Percentiles rank a stretch among this genome's conserved stretches.
Evolutionary conservation across 495 filamentous ascomycete genomes (phyloP).

Genomic region (Sphaerosporella brunnea): DNA sequence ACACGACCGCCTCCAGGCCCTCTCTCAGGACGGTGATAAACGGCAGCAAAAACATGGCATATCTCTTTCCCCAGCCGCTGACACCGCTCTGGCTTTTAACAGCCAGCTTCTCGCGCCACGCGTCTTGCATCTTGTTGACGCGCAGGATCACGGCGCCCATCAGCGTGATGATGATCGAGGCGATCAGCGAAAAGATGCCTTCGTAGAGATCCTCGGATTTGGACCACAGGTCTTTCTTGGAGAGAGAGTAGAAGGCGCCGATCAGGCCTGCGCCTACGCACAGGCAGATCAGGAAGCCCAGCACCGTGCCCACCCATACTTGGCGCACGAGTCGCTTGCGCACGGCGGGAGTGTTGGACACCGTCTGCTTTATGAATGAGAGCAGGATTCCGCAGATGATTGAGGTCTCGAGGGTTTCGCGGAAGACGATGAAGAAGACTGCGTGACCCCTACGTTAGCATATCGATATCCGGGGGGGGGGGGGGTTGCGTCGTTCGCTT

Average conservation of each 20-base stretch:
- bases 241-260: constrained; percentile 47
- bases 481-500: not conserved
- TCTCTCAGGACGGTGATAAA: constrained; percentile 55
- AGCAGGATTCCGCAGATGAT: constrained; percentile 58
- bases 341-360: constrained; percentile 18
- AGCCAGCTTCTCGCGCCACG: constrained; percentile 49
- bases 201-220: constrained; percentile 51
- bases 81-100: constrained; percentile 35
- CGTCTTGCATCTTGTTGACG: constrained; percentile 50
- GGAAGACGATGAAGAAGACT: constrained; percentile 57
- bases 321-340: constrained; percentile 18
- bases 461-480: no score
- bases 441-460: no score
- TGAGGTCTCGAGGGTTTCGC: constrained; percentile 49
- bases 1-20: constrained; percentile 53
- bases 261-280: constrained; percentile 45
- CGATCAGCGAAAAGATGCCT: constrained; percentile 43
- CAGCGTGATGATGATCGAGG: constrained; percentile 46
- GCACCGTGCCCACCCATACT: constrained; percentile 41
- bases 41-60: constrained; percentile 53
- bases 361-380: constrained; percentile 45
- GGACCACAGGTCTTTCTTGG: constrained; percentile 38
- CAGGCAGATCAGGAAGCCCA: constrained; percentile 41
- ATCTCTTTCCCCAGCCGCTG: constrained; percentile 40
- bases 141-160: constrained; percentile 59